phyloP scores from a whole-genome alignment of 306 rosid genomes.

The Casuarina equisetifolia region DNA sequence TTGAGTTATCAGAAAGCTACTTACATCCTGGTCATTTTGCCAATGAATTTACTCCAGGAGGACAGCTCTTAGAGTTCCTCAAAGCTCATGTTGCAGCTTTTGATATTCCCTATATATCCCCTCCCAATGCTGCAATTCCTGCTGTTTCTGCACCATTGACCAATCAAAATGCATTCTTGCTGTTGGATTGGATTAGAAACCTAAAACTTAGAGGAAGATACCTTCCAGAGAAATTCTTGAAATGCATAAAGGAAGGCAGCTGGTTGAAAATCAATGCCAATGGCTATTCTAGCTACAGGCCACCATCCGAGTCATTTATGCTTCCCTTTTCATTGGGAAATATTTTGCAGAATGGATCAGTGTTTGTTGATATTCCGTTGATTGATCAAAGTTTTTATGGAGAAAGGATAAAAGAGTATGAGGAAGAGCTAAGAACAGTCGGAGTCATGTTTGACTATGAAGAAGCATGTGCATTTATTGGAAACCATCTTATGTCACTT shows the following conservation, averaged over 20 bases:
- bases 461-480: slow-evolving; percentile 67
- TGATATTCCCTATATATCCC: slow-evolving; percentile 61
- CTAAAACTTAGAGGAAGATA: too few species aligned
- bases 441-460: slow-evolving; percentile 68
- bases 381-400: slow-evolving; percentile 60
- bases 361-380: slow-evolving; percentile 66
- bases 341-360: slow-evolving; percentile 51
- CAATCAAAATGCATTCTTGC: slow-evolving; percentile 54
- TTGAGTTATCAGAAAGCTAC: slow-evolving; percentile 59
- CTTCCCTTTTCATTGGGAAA: slow-evolving; percentile 45
- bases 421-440: slow-evolving; percentile 53
- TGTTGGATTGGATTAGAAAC: slow-evolving; percentile 59
- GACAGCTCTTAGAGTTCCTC: slow-evolving; percentile 46
- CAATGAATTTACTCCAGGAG: slow-evolving; percentile 25
- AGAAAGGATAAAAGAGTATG: slow-evolving; percentile 30
- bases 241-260: slow-evolving; percentile 52
- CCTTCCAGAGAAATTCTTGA: slow-evolving; percentile 45
- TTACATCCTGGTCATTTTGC: slow-evolving; percentile 31
- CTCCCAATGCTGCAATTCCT: slow-evolving; percentile 55
- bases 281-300: slow-evolving; percentile 35
- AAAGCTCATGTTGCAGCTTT: slow-evolving; percentile 34
- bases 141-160: slow-evolving; percentile 55
- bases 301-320: slow-evolving; percentile 65
- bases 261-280: slow-evolving; percentile 55
- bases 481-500: slow-evolving; percentile 59